These are phyloP conservation scores for Paraconiothyrium brasiliense DNA, from an alignment of 2,329 filamentous ascomycete genomes.

Conservation along the genomic window DNA sequence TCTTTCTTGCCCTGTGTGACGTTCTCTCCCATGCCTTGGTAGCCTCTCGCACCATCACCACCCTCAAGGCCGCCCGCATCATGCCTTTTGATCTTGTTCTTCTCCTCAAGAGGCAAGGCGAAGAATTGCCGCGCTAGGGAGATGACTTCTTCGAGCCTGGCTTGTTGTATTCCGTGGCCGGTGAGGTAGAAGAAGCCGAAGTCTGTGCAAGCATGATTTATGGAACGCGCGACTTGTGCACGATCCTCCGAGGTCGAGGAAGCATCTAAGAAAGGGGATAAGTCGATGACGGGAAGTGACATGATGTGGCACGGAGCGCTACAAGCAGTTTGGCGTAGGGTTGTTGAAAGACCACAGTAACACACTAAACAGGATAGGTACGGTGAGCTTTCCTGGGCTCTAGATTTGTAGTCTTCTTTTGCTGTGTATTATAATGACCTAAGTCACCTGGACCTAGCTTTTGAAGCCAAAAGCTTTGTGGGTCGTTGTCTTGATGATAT, in stretches of 20 bases:
- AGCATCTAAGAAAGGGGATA: constrained; percentile 49
- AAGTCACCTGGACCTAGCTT: too few species aligned
- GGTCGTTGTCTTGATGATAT: too few species aligned
- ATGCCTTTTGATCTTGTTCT: constrained; percentile 47
- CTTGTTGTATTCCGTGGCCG: constrained; percentile 50
- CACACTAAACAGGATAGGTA: too few species aligned
- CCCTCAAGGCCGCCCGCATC: constrained; percentile 43
- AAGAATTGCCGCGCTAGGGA: constrained; percentile 48
- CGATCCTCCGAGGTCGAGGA: constrained; percentile 26
- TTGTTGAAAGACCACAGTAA: neutral
- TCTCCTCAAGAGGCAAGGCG: constrained; percentile 36
- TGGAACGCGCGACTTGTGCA: constrained; percentile 39
- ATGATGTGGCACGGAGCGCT: neutral
- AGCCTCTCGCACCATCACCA: constrained; percentile 50
- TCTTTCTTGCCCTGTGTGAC: constrained; percentile 47
- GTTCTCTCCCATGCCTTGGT: constrained; percentile 51
- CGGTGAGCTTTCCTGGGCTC: too few species aligned
- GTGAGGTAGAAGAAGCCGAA: constrained; percentile 57
- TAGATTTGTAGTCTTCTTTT: too few species aligned
- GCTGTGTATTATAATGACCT: too few species aligned
- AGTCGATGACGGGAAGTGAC: constrained; percentile 53
- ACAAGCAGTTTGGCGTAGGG: neutral
- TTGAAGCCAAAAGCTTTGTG: too few species aligned
- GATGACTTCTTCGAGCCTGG: constrained; percentile 40
- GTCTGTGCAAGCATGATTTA: constrained; percentile 48